phyloP scores from a whole-genome alignment of 2,329 filamentous ascomycete species.

The Periconia sp. region DNA sequence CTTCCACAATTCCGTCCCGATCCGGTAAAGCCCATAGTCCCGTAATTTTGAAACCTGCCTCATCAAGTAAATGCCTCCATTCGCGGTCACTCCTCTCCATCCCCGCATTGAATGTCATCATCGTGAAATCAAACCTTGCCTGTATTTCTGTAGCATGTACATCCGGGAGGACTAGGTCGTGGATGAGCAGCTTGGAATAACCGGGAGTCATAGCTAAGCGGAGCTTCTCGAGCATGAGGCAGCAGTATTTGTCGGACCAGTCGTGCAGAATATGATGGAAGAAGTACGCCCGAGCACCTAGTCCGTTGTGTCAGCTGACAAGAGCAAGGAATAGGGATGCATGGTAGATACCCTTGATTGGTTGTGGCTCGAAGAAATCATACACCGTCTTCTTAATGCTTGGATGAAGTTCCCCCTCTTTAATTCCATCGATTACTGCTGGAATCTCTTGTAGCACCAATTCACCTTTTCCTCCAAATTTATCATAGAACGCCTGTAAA shows the following conservation, averaged over 20 bases:
- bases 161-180: constrained; percentile 22
- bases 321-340: not conserved
- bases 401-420: constrained; percentile 4
- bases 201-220: constrained; percentile 19
- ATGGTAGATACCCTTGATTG: constrained; percentile 37
- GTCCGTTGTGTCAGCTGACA: not conserved
- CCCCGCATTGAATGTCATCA: constrained; percentile 14
- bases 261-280: constrained; percentile 30
- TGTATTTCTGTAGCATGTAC: constrained; percentile 5
- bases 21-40: too few relatives aligned
- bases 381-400: constrained; percentile 19
- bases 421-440: constrained; percentile 5
- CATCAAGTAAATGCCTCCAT: constrained; percentile 1
- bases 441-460: constrained; percentile 15
- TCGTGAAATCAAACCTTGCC: constrained; percentile 10
- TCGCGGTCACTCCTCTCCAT: constrained; percentile 8
- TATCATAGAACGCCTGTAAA: constrained; percentile 7
- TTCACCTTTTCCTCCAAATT: constrained; percentile 1
- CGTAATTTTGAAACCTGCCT: constrained; percentile 7
- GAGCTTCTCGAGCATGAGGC: constrained; percentile 18
- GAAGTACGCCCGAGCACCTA: constrained; percentile 25
- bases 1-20: too few relatives aligned
- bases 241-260: constrained; percentile 25
- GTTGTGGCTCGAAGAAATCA: constrained; percentile 40
- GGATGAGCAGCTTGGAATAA: constrained; percentile 23